Conservation (phyloP, 2,329 filamentous ascomycete genomes). For the Diaporthe aspalathi region DNA sequence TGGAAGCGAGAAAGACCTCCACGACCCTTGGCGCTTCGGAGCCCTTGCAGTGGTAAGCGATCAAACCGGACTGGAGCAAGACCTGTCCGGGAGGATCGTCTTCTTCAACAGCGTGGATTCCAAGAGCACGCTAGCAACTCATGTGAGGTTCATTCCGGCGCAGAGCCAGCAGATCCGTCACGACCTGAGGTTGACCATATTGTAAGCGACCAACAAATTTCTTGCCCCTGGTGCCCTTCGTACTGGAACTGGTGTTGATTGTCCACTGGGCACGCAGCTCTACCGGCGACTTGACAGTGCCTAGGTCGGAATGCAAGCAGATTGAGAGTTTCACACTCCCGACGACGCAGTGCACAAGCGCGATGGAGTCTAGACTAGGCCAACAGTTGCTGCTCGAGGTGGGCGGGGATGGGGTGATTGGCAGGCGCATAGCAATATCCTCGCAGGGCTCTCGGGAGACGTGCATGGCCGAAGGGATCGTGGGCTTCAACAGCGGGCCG, state of each 20-base stretch:
- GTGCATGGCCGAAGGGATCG: constrained; percentile 35
- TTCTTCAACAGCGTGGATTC: constrained; percentile 34
- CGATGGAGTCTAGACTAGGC: constrained; percentile 20
- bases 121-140: constrained; percentile 34
- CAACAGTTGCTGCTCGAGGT: constrained; percentile 34
- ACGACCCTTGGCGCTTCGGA: constrained; percentile 32
- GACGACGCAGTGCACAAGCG: not conserved
- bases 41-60: constrained; percentile 35
- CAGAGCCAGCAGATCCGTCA: not conserved
- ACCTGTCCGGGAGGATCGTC: constrained; percentile 30
- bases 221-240: too few relatives aligned
- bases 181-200: constrained; percentile 32
- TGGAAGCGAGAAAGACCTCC: constrained; percentile 31
- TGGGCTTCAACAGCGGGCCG: constrained; percentile 37
- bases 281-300: constrained; percentile 34
- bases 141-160: constrained; percentile 30
- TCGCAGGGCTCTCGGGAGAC: not conserved
- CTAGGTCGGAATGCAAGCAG: constrained; percentile 25
- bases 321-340: constrained; percentile 24
- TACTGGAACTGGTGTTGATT: not conserved
- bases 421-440: constrained; percentile 36
- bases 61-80: constrained; percentile 15
- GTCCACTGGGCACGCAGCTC: constrained; percentile 19
- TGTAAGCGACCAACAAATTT: constrained; percentile 3
- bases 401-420: constrained; percentile 35